Evolutionary conservation across 108 stramenopile species (phyloP).

Genomic region (Skeletonema costatum): DNA sequence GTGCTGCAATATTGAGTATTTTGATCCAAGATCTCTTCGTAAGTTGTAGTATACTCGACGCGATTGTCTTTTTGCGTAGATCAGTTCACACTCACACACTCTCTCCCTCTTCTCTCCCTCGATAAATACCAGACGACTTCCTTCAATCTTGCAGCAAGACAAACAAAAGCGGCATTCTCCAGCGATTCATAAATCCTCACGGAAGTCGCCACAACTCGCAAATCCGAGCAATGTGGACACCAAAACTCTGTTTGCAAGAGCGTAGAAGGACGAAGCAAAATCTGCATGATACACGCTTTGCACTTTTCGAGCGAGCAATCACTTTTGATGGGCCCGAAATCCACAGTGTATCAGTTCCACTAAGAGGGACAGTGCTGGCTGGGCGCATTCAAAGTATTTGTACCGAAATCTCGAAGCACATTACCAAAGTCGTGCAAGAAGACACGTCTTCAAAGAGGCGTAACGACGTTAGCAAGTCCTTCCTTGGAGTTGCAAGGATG

Average conservation of each 20-base stretch:
- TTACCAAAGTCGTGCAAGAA: constrained; percentile 51
- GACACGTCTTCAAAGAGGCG: constrained; percentile 9
- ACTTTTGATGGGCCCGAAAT: constrained; percentile 89
- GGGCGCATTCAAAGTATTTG: constrained; percentile 68
- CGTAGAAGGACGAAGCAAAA: constrained; percentile 70
- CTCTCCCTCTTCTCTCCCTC: background rate
- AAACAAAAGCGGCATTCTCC: constrained; percentile 80
- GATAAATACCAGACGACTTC: constrained; percentile 50
- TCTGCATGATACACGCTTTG: constrained; percentile 76
- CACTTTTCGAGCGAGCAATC: constrained; percentile 76
- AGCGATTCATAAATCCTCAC: constrained; percentile 82
- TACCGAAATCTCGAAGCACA: constrained; percentile 72
- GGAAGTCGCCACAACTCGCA: constrained; percentile 46
- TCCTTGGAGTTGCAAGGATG: constrained; percentile 59
- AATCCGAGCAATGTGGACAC: constrained; percentile 84
- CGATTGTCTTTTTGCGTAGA: background rate
- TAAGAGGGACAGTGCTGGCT: constrained; percentile 72
- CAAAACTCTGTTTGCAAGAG: constrained; percentile 83
- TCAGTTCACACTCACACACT: background rate
- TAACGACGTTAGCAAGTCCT: background rate
- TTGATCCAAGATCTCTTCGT: constrained; percentile 62
- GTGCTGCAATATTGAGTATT: constrained; percentile 76
- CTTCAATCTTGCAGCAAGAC: constrained; percentile 59
- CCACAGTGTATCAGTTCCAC: constrained; percentile 63
- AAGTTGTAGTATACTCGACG: background rate